phyloP scores from a whole-genome alignment of 2,329 filamentous ascomycete species.

The Colletotrichum chrysophilum region DNA sequence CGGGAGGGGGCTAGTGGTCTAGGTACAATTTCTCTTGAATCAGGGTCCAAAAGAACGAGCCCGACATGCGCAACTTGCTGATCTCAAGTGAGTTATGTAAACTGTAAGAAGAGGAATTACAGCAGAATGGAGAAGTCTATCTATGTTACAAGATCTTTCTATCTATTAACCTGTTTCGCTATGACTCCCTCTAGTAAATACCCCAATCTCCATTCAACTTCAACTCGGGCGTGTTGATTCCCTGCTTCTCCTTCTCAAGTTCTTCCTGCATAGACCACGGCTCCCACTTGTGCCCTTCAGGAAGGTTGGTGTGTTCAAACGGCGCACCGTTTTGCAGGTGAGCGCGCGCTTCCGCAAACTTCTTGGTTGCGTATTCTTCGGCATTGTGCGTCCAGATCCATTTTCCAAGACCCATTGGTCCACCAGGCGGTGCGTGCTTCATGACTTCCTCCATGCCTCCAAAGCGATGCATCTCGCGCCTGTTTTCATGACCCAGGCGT shows the following conservation, averaged over 20 bases:
- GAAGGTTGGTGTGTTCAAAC: background rate
- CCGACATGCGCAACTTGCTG: background rate
- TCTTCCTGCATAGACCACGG: background rate
- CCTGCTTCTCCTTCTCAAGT: background rate
- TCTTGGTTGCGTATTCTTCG: background rate
- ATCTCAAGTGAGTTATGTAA: background rate
- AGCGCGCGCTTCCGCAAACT: background rate
- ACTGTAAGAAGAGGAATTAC: background rate
- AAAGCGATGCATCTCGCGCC: background rate
- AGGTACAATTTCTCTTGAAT: background rate
- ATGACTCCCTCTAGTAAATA: background rate
- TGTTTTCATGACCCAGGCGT: background rate
- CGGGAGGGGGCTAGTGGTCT: background rate
- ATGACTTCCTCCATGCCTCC: background rate
- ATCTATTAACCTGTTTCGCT: background rate
- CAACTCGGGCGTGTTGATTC: background rate
- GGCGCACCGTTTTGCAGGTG: background rate
- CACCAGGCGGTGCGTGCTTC: background rate
- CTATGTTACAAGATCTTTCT: background rate
- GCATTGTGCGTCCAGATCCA: background rate
- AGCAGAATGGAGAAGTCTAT: background rate
- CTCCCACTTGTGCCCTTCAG: background rate
- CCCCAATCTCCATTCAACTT: background rate
- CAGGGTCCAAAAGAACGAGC: background rate
- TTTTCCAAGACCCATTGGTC: background rate